These are phyloP conservation scores for Globisporangium okanoganense DNA, from an alignment of 352 stramenopile species.

Conservation along the genomic window DNA sequence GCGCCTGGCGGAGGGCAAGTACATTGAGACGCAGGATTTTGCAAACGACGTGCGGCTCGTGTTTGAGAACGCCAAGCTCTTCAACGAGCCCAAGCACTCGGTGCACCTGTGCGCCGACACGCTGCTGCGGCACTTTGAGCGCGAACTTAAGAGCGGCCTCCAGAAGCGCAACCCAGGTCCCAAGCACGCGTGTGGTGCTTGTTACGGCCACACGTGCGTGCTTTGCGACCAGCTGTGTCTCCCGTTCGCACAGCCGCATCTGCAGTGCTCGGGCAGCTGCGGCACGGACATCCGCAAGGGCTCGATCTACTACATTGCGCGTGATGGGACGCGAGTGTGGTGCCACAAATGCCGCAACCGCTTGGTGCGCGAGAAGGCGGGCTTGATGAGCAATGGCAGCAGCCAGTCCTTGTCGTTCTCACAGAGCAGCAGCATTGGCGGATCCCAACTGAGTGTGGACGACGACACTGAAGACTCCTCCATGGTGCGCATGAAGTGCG, in stretches of 20 bases:
- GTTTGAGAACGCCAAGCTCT: conserved; percentile 89
- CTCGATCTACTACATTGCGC: conserved; percentile 63
- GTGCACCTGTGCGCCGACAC: conserved; percentile 69
- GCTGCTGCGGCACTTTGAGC: conserved; percentile 65
- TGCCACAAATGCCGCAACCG: conserved; percentile 68
- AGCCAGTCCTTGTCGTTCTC: conserved; percentile 10
- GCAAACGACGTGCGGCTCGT: conserved; percentile 76
- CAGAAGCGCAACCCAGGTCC: conserved; percentile 35
- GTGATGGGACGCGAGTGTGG: conserved; percentile 78
- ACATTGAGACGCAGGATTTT: conserved; percentile 85
- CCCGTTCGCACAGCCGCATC: conserved; percentile 46
- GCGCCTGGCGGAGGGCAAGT: conserved; percentile 75
- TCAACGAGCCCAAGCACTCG: conserved; percentile 77
- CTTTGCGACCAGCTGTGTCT: conserved; percentile 77
- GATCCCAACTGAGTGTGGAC: conserved; percentile 10
- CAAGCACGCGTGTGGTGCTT: conserved; percentile 55
- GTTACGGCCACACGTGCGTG: conserved; percentile 62
- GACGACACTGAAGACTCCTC: conserved; percentile 14
- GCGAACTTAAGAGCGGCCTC: conserved; percentile 36
- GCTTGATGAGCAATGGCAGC: conserved; percentile 6
- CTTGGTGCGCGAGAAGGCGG: conserved; percentile 26
- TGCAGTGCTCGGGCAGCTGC: conserved; percentile 75
- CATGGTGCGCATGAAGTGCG: conserved; percentile 67
- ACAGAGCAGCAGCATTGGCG: conserved; percentile 11
- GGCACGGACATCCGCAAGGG: conserved; percentile 76